A percentile compares a stretch with the other conserved stretches of the same genome.
Evolutionary conservation across 352 stramenopile species (phyloP).

Genomic region (Globisporangium rhizosaccharum): DNA sequence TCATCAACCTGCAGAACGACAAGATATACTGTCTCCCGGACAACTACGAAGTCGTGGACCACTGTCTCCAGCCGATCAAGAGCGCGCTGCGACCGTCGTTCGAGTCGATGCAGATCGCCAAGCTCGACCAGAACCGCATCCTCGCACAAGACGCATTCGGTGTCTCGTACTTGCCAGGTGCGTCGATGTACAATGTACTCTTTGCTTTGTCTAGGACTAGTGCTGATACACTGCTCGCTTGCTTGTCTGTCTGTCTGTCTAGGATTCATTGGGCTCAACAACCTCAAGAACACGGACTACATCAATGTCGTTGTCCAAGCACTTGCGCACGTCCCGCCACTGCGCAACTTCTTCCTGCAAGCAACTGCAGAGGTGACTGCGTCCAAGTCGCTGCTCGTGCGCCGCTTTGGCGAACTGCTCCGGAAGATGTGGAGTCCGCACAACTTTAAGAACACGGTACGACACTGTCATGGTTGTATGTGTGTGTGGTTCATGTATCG

Average conservation of each 20-base stretch:
- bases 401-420: slow-evolving; percentile 94
- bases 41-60: slow-evolving; percentile 98
- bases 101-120: slow-evolving; percentile 65
- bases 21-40: slow-evolving; percentile 98
- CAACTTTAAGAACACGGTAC: slow-evolving; percentile 97
- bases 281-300: slow-evolving; percentile 97
- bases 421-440: slow-evolving; percentile 97
- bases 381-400: slow-evolving; percentile 80
- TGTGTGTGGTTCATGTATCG: no score
- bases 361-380: slow-evolving; percentile 34
- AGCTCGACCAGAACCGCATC: slow-evolving; percentile 89
- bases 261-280: slow-evolving; percentile 98
- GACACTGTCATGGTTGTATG: neutral
- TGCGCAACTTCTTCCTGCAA: slow-evolving; percentile 96
- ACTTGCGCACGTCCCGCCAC: slow-evolving; percentile 91
- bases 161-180: slow-evolving; percentile 91
- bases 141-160: slow-evolving; percentile 94
- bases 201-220: neutral
- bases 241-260: neutral
- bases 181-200: neutral
- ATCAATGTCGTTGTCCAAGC: slow-evolving; percentile 97
- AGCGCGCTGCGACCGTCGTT: slow-evolving; percentile 92
- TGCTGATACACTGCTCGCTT: neutral
- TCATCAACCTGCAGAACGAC: slow-evolving; percentile 94
- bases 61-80: slow-evolving; percentile 94